Percentiles rank a stretch among this genome's conserved stretches.
These are phyloP conservation scores for Suillus cothurnatus DNA, from an alignment of 768 basidiomycete species.

Conservation along the genomic window DNA sequence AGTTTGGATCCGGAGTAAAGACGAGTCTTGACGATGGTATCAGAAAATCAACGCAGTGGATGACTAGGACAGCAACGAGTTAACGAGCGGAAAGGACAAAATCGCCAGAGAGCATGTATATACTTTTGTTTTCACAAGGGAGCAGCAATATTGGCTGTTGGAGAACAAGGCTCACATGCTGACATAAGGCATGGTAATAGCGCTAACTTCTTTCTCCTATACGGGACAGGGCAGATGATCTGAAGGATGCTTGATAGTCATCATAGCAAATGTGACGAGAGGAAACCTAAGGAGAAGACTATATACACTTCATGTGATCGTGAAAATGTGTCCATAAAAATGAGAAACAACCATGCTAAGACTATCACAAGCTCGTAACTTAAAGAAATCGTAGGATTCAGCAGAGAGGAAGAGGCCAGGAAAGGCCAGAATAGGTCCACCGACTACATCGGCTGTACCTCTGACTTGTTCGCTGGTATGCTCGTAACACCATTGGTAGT, in stretches of 20 bases:
- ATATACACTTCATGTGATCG: conserved; percentile 31
- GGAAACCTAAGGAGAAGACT: conserved; percentile 16
- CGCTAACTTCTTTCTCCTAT: neutral
- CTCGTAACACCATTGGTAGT: conserved; percentile 46
- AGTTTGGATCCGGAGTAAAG: neutral
- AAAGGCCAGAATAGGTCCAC: neutral
- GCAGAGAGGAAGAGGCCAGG: conserved; percentile 12
- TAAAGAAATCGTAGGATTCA: conserved; percentile 9
- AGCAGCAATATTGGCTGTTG: neutral
- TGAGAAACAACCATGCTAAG: conserved; percentile 23
- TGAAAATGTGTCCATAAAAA: conserved; percentile 28
- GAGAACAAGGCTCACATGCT: conserved; percentile 2
- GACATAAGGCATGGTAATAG: neutral
- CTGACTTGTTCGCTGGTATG: conserved; percentile 43
- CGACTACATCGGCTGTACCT: conserved; percentile 41
- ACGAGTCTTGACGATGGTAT: neutral
- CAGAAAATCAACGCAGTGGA: neutral
- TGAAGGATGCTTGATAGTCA: conserved; percentile 6
- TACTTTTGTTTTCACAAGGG: neutral
- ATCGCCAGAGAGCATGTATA: conserved; percentile 7
- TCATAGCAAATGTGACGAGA: conserved; percentile 17
- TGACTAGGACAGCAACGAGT: neutral
- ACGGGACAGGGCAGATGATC: neutral
- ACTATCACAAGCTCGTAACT: conserved; percentile 1
- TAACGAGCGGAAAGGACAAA: neutral